Conservation (phyloP, 257 asterid genomes). For the Jasminum sambac region DNA sequence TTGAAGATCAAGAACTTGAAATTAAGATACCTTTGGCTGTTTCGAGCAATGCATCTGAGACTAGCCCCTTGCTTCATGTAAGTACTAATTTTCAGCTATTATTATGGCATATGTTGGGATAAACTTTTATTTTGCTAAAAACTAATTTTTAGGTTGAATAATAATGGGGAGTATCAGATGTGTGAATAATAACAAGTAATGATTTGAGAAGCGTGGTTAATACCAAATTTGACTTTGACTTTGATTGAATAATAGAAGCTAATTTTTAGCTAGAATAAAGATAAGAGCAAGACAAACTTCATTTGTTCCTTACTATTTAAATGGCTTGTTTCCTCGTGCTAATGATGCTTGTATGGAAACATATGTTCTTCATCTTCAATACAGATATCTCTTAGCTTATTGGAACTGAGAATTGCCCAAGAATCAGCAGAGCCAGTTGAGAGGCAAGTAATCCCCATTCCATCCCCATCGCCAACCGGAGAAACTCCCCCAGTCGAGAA, state of each 20-base stretch:
- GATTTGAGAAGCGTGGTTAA: neutral
- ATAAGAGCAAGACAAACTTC: too few species aligned
- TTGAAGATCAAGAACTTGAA: slow-evolving; percentile 50
- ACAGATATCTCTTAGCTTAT: slow-evolving; percentile 69
- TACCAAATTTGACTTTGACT: too few species aligned
- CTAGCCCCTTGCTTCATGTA: slow-evolving; percentile 58
- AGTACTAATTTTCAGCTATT: slow-evolving; percentile 22
- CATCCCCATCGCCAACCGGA: slow-evolving; percentile 50
- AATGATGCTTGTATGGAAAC: neutral
- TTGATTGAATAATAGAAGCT: too few species aligned
- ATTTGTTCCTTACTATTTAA: neutral
- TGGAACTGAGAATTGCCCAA: slow-evolving; percentile 54
- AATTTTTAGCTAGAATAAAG: too few species aligned
- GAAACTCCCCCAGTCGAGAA: slow-evolving; percentile 61
- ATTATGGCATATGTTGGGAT: slow-evolving; percentile 21
- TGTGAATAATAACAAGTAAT: too few species aligned
- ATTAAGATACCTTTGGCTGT: slow-evolving; percentile 64
- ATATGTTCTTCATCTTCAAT: slow-evolving; percentile 21
- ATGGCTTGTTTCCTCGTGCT: neutral
- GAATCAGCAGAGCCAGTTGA: slow-evolving; percentile 52
- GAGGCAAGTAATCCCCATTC: slow-evolving; percentile 47
- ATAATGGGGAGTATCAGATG: too few species aligned
- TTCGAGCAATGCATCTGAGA: slow-evolving; percentile 44
- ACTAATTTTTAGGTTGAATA: too few species aligned
- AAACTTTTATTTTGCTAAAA: too few species aligned